phyloP scores from a whole-genome alignment of 2,329 filamentous ascomycete genomes.

The Fusarium luffae region DNA sequence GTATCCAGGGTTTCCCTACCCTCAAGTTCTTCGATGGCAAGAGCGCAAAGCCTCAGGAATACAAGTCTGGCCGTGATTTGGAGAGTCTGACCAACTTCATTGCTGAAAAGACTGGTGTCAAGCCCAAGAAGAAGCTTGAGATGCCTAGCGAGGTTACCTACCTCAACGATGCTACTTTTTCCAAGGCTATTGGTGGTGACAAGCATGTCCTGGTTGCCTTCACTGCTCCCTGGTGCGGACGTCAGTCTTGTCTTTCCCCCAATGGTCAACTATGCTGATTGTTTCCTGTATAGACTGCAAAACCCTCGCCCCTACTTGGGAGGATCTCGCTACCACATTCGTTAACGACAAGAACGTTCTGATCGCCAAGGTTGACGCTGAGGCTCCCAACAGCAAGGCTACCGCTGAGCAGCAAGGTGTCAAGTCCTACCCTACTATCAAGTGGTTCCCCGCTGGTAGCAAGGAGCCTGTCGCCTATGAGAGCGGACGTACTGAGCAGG shows the following conservation, averaged over 20 bases:
- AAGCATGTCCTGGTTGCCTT: slow-evolving; percentile 96
- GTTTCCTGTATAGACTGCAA: slow-evolving; percentile 82
- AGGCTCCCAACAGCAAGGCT: slow-evolving; percentile 85
- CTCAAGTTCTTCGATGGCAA: slow-evolving; percentile 98
- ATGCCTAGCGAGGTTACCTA: slow-evolving; percentile 80
- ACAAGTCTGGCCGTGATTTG: slow-evolving; percentile 86
- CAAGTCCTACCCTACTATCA: slow-evolving; percentile 93
- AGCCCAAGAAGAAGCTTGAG: slow-evolving; percentile 79
- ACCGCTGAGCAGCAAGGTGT: slow-evolving; percentile 81
- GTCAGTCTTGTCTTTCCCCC: slow-evolving; percentile 68
- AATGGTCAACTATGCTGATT: slow-evolving; percentile 13
- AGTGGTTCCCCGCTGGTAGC: slow-evolving; percentile 92
- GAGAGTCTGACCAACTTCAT: slow-evolving; percentile 87
- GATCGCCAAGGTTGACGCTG: slow-evolving; percentile 95
- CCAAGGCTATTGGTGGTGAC: slow-evolving; percentile 80
- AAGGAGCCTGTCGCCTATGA: slow-evolving; percentile 77
- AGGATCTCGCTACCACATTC: slow-evolving; percentile 86
- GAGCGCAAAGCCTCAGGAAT: slow-evolving; percentile 85
- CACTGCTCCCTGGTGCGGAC: slow-evolving; percentile 98
- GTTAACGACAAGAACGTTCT: slow-evolving; percentile 80
- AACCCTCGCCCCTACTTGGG: slow-evolving; percentile 88
- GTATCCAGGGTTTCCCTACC: slow-evolving; percentile 94
- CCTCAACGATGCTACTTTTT: slow-evolving; percentile 84
- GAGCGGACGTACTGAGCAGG: slow-evolving; percentile 79
- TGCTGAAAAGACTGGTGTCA: slow-evolving; percentile 85